A percentile compares a stretch with the other conserved stretches of the same genome.
Conservation (phyloP, 2,329 filamentous ascomycete species). For the Diaporthe sp. region DNA sequence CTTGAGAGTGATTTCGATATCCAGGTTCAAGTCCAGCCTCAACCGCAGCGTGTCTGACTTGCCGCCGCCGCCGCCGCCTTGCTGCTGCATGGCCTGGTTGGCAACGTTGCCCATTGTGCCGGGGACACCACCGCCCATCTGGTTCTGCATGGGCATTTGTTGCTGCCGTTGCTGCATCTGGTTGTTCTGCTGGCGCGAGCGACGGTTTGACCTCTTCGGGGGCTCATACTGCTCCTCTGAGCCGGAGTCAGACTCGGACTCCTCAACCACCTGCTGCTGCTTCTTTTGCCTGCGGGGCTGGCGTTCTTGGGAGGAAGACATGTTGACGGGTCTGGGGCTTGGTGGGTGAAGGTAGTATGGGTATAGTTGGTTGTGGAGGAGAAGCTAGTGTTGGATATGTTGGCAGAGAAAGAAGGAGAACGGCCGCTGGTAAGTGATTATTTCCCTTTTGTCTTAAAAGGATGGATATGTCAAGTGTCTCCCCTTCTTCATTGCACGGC, state of each 20-base stretch:
- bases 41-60: slow-evolving; percentile 77
- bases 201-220: slow-evolving; percentile 41
- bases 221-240: slow-evolving; percentile 44
- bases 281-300: slow-evolving; percentile 42
- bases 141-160: slow-evolving; percentile 50
- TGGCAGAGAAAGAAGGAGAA: neutral
- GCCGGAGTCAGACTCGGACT: slow-evolving; percentile 48
- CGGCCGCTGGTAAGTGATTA: neutral
- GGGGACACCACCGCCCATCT: slow-evolving; percentile 51
- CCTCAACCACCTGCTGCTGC: slow-evolving; percentile 43
- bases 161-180: slow-evolving; percentile 45
- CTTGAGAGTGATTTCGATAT: slow-evolving; percentile 87
- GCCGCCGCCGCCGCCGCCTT: slow-evolving; percentile 46
- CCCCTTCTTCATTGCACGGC: no score
- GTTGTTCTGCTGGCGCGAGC: slow-evolving; percentile 40
- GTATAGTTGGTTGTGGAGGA: neutral
- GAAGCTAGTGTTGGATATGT: neutral
- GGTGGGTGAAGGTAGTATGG: slow-evolving; percentile 34
- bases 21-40: slow-evolving; percentile 81
- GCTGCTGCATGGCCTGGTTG: slow-evolving; percentile 49
- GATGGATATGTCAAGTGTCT: neutral
- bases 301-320: slow-evolving; percentile 48
- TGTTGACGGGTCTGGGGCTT: slow-evolving; percentile 33
- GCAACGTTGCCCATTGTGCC: slow-evolving; percentile 54
- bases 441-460: slow-evolving; percentile 5